These are phyloP conservation scores for Athelia sp. DNA, from an alignment of 1,284 basidiomycete species.

Conservation along the genomic window DNA sequence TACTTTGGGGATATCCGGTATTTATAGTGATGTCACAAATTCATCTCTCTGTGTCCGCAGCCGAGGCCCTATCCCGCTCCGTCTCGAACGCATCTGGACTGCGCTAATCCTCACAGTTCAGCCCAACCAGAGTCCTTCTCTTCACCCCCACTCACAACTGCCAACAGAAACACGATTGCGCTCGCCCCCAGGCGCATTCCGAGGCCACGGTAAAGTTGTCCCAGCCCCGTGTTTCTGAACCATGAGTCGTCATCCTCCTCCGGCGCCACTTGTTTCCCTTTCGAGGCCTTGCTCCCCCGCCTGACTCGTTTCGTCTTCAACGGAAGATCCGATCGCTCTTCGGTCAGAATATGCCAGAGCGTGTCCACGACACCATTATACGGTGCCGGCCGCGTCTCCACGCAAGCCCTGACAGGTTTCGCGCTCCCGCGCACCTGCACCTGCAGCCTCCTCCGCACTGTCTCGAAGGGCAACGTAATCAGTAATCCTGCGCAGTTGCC, in stretches of 20 bases:
- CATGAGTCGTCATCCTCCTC: slow-evolving; percentile 47
- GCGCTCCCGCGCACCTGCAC: slow-evolving; percentile 75
- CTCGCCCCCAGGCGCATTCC: slow-evolving; percentile 88
- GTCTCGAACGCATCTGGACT: too few species aligned
- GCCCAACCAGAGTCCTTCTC: slow-evolving; percentile 84
- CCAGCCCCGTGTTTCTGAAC: slow-evolving; percentile 66
- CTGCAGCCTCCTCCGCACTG: slow-evolving; percentile 86
- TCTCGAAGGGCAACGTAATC: slow-evolving; percentile 90
- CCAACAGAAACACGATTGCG: slow-evolving; percentile 79
- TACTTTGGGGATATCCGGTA: too few species aligned
- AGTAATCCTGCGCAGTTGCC: slow-evolving; percentile 76
- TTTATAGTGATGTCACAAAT: too few species aligned
- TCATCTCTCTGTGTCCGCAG: too few species aligned
- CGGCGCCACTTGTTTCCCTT: slow-evolving; percentile 31
- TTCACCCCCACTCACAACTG: slow-evolving; percentile 70
- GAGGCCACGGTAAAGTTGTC: slow-evolving; percentile 91
- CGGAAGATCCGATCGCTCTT: slow-evolving; percentile 82
- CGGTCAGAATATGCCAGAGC: slow-evolving; percentile 89
- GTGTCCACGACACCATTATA: slow-evolving; percentile 95
- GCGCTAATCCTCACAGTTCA: slow-evolving; percentile 60
- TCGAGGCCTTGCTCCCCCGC: slow-evolving; percentile 36
- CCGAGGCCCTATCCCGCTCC: too few species aligned
- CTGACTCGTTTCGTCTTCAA: slow-evolving; percentile 19
- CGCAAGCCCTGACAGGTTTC: slow-evolving; percentile 71
- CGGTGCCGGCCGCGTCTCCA: slow-evolving; percentile 81